Evolutionary conservation across 495 filamentous ascomycete genomes (phyloP).

Genomic region (Aspergillus sclerotiicarbonarius): DNA sequence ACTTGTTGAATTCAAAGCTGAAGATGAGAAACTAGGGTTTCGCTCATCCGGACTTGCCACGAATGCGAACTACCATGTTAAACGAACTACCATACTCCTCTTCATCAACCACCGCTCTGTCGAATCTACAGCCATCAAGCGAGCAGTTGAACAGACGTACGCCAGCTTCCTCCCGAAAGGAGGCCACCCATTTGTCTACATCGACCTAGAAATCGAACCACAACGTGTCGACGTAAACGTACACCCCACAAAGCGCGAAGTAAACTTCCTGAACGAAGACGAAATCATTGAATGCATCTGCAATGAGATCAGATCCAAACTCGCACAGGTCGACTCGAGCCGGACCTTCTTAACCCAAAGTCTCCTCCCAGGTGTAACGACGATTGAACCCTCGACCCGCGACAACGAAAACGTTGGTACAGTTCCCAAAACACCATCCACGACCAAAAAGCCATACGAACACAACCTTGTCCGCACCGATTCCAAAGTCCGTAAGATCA

Average conservation of each 20-base stretch:
- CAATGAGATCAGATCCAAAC: slow-evolving; percentile 70
- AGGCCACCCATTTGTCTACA: slow-evolving; percentile 90
- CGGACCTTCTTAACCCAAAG: slow-evolving; percentile 93
- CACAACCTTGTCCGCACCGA: slow-evolving; percentile 92
- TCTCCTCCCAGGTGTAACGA: slow-evolving; percentile 65
- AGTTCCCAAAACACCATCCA: slow-evolving; percentile 38
- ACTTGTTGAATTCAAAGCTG: slow-evolving; percentile 70
- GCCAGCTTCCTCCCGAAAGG: slow-evolving; percentile 88
- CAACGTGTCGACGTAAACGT: slow-evolving; percentile 95
- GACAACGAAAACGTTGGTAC: slow-evolving; percentile 14
- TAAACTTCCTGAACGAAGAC: slow-evolving; percentile 97
- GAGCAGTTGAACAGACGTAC: slow-evolving; percentile 89
- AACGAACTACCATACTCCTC: slow-evolving; percentile 81
- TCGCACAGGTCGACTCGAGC: slow-evolving; percentile 90
- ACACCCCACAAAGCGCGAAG: slow-evolving; percentile 96
- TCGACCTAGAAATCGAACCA: slow-evolving; percentile 92
- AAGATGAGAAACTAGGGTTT: slow-evolving; percentile 79
- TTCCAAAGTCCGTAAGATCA: slow-evolving; percentile 88
- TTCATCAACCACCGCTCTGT: slow-evolving; percentile 99
- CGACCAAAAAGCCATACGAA: slow-evolving; percentile 68
- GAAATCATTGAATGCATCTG: slow-evolving; percentile 92
- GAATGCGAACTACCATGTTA: slow-evolving; percentile 95
- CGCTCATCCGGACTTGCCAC: slow-evolving; percentile 77
- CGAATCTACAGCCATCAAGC: slow-evolving; percentile 85
- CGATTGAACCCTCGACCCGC: slow-evolving; percentile 32